These are phyloP conservation scores for Pythium aristosporum DNA, from an alignment of 352 stramenopile species.

Conservation along the genomic window DNA sequence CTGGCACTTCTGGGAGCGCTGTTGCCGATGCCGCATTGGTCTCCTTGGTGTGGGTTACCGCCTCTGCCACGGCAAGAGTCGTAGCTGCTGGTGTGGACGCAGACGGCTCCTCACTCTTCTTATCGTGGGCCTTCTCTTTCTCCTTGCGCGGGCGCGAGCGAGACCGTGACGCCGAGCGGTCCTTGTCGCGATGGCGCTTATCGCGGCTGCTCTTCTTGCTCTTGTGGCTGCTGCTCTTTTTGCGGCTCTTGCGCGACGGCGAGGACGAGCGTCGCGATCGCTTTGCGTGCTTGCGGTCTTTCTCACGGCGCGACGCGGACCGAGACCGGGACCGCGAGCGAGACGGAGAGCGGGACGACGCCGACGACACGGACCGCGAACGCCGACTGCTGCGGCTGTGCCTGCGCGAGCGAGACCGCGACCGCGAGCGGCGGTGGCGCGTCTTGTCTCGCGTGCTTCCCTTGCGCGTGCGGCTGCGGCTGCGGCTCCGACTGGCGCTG, in stretches of 20 bases:
- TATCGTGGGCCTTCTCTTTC: not conserved
- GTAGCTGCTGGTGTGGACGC: not conserved
- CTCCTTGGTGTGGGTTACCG: not conserved
- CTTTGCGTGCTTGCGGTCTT: constrained; percentile 22
- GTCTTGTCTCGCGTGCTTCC: constrained; percentile 17
- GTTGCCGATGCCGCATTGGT: not conserved
- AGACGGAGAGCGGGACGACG: constrained; percentile 9
- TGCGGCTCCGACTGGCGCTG: constrained; percentile 31
- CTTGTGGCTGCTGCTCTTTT: constrained; percentile 17
- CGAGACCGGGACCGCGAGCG: constrained; percentile 10
- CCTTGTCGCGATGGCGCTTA: constrained; percentile 11
- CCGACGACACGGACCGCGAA: constrained; percentile 7
- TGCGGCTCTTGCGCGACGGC: constrained; percentile 15
- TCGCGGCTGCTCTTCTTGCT: constrained; percentile 13
- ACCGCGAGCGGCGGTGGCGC: constrained; percentile 12
- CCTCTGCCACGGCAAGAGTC: not conserved
- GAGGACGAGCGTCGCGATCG: constrained; percentile 25
- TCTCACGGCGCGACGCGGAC: constrained; percentile 14
- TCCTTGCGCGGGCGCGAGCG: constrained; percentile 24
- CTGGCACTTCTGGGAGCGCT: not conserved
- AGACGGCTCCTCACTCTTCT: not conserved
- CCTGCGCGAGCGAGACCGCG: constrained; percentile 11
- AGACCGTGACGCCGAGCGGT: constrained; percentile 28
- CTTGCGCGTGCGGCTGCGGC: constrained; percentile 20
- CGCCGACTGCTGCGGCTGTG: constrained; percentile 8